Conservation (phyloP, 2,329 filamentous ascomycete species). For the Fusarium floridanum region DNA sequence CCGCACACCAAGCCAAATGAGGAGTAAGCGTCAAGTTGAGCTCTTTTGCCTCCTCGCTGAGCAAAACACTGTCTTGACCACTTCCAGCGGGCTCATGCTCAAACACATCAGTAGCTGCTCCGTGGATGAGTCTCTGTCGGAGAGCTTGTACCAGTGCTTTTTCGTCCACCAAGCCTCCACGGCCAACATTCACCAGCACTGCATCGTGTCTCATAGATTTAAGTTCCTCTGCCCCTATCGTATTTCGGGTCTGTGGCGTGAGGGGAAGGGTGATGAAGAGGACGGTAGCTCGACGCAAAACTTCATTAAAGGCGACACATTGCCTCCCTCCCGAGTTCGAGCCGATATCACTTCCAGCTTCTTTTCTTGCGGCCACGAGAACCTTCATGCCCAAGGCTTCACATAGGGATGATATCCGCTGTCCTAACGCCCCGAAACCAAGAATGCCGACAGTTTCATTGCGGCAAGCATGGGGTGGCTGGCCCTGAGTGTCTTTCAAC, state of each 20-base stretch:
- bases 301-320: not conserved
- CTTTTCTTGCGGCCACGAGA: constrained; percentile 3
- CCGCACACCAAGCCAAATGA: constrained; percentile 9
- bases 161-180: constrained; percentile 19
- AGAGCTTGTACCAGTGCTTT: constrained; percentile 12
- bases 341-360: not conserved
- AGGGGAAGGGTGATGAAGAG: not conserved
- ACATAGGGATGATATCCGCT: not conserved
- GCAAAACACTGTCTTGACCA: not conserved
- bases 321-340: no score
- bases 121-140: constrained; percentile 7
- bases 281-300: not conserved
- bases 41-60: not conserved
- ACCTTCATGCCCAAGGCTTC: constrained; percentile 2
- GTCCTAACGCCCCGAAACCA: not conserved
- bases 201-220: constrained; percentile 17
- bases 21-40: constrained; percentile 1
- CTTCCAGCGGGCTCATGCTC: constrained; percentile 15
- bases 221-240: no score
- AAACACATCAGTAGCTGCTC: constrained; percentile 20
- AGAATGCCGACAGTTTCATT: constrained; percentile 4
- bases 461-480: constrained; percentile 1
- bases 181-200: constrained; percentile 19
- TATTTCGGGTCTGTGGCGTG: not conserved
- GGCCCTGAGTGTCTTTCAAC: not conserved